Percentiles rank a stretch among this genome's conserved stretches.
Evolutionary conservation across 164 flowering plant species (phyloP).

Genomic region (Magnolia kwangsiensis): DNA sequence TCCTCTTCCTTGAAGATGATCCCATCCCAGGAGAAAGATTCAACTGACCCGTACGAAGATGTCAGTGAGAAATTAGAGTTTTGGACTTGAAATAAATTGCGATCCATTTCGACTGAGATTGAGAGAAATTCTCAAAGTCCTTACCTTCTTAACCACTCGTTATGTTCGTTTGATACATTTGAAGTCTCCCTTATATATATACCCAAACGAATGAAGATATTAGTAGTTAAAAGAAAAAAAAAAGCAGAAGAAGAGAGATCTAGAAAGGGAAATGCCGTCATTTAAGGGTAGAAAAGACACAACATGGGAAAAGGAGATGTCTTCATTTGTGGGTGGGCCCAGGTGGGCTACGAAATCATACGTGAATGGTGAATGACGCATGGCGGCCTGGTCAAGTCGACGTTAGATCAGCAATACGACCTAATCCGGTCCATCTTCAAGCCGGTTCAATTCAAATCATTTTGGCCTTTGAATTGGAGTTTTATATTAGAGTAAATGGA

Average conservation of each 20-base stretch:
- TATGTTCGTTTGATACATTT: neutral
- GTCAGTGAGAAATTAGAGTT: slow-evolving; percentile 19
- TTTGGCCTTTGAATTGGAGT: neutral
- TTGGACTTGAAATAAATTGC: slow-evolving; percentile 8
- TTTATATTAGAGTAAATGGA: no score
- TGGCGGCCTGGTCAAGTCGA: slow-evolving; percentile 7
- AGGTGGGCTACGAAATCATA: slow-evolving; percentile 1
- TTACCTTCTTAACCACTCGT: neutral
- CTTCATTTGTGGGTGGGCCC: neutral
- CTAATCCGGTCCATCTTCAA: neutral
- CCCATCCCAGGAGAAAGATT: slow-evolving; percentile 12
- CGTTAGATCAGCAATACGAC: neutral
- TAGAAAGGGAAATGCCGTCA: neutral
- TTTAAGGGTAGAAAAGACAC: neutral
- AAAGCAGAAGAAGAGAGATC: neutral
- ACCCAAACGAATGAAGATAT: neutral
- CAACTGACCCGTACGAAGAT: slow-evolving; percentile 20
- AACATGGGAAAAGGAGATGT: slow-evolving; percentile 8
- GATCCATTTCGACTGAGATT: slow-evolving; percentile 21
- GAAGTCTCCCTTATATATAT: neutral
- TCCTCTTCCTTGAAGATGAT: slow-evolving; percentile 1
- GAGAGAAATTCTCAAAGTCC: neutral
- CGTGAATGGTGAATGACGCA: slow-evolving; percentile 17
- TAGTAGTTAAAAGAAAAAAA: neutral
- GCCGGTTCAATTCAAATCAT: neutral